Percentiles rank a stretch among this genome's conserved stretches.
Evolutionary conservation across 257 asterid genomes (phyloP).

Genomic region (Solanum pimpinellifolium): DNA sequence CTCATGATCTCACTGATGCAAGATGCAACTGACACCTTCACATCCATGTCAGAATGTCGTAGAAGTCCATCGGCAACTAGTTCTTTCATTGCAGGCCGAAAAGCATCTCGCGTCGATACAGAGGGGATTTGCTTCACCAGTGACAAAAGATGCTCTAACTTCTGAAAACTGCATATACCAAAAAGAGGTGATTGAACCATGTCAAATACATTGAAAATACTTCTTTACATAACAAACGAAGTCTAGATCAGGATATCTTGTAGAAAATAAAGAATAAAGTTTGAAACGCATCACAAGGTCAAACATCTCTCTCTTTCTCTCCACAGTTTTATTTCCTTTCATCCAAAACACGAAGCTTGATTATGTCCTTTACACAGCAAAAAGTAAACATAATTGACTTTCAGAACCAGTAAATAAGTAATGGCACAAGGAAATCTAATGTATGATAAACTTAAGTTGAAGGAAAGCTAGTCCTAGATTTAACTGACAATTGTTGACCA

Average conservation of each 20-base stretch:
- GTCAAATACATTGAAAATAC: background rate
- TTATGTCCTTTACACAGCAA: background rate
- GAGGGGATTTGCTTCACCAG: slow-evolving; percentile 5
- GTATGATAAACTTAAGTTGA: too few species aligned
- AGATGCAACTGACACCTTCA: slow-evolving; percentile 11
- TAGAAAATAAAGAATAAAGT: background rate
- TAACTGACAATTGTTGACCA: background rate
- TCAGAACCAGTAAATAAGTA: background rate
- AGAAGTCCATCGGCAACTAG: slow-evolving; percentile 7
- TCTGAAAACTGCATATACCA: background rate
- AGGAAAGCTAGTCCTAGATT: too few species aligned
- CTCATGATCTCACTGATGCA: slow-evolving; percentile 17
- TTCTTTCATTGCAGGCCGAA: background rate
- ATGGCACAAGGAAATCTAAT: background rate
- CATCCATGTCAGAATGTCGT: slow-evolving; percentile 5
- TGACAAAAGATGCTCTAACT: slow-evolving; percentile 5
- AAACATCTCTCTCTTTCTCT: background rate
- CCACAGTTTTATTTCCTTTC: background rate
- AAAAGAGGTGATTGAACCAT: background rate
- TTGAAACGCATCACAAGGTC: background rate
- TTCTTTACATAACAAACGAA: background rate
- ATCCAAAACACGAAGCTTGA: background rate
- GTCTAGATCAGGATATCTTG: background rate
- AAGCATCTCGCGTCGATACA: background rate
- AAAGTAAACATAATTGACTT: background rate